Evolutionary conservation across 129 eudicot species (phyloP).

Genomic region (Flaveria sonorensis): DNA sequence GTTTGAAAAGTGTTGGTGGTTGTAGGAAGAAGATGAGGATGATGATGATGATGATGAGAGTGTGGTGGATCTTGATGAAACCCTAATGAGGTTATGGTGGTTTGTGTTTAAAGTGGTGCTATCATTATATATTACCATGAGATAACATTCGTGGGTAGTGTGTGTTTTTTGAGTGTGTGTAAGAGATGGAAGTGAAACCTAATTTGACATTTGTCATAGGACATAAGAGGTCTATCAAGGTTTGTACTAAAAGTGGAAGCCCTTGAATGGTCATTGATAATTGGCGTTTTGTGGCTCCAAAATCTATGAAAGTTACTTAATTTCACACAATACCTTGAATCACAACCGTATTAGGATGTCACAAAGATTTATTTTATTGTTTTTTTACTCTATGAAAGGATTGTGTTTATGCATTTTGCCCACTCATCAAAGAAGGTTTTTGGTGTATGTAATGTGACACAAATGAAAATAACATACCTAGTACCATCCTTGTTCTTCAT

Average conservation of each 20-base stretch:
- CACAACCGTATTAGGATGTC: constrained; percentile 38
- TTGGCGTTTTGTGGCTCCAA: constrained; percentile 39
- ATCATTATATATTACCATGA: constrained; percentile 9
- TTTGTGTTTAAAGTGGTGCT: no score
- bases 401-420: no score
- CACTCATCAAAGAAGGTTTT: neutral
- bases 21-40: no score
- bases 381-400: neutral
- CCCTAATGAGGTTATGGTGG: no score
- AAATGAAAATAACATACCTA: neutral
- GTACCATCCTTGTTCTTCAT: neutral
- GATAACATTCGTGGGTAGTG: constrained; percentile 38
- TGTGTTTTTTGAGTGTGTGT: constrained; percentile 24
- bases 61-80: constrained; percentile 31
- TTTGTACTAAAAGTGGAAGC: neutral
- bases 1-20: neutral
- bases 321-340: constrained; percentile 26
- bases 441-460: neutral
- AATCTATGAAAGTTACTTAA: constrained; percentile 39
- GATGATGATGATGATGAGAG: constrained; percentile 21
- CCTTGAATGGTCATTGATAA: constrained; percentile 35
- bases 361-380: constrained; percentile 37
- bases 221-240: neutral
- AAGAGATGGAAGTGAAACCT: constrained; percentile 39
- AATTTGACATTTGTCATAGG: constrained; percentile 42